Conservation (phyloP, 768 basidiomycete genomes). For the Mycena pura region DNA sequence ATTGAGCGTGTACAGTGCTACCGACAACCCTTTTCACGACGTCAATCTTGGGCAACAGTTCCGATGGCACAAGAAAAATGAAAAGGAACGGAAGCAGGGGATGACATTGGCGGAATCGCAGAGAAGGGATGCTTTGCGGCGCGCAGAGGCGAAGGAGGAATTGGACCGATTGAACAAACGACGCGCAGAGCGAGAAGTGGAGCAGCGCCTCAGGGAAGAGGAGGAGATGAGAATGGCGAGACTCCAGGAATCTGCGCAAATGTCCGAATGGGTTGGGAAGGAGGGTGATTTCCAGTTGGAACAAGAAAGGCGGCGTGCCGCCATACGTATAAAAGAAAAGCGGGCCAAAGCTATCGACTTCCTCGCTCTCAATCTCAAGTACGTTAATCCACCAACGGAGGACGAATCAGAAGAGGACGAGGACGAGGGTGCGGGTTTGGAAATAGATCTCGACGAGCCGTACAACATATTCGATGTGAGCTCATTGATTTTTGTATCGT, state of each 20-base stretch:
- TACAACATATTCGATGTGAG: constrained; percentile 96
- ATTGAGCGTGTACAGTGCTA: constrained; percentile 93
- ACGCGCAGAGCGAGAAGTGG: constrained; percentile 91
- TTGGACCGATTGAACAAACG: constrained; percentile 88
- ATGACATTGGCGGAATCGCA: constrained; percentile 80
- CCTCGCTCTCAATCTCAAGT: constrained; percentile 93
- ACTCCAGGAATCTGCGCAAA: constrained; percentile 92
- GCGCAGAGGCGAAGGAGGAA: constrained; percentile 94
- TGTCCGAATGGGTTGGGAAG: constrained; percentile 97
- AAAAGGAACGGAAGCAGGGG: constrained; percentile 92
- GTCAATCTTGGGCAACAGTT: constrained; percentile 96
- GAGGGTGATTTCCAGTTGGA: constrained; percentile 98
- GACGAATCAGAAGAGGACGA: constrained; percentile 67
- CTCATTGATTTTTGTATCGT: constrained; percentile 15
- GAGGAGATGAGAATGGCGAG: constrained; percentile 91
- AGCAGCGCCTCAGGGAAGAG: constrained; percentile 87
- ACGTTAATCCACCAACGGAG: constrained; percentile 75
- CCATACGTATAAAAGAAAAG: constrained; percentile 95
- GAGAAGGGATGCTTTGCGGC: constrained; percentile 76
- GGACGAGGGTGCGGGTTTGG: constrained; percentile 86
- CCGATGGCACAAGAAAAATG: constrained; percentile 98
- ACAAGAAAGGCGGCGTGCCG: constrained; percentile 88
- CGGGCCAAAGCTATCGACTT: constrained; percentile 99
- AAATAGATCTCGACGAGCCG: constrained; percentile 98
- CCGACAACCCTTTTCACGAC: constrained; percentile 98